phyloP scores from a whole-genome alignment of 2,329 filamentous ascomycete genomes.

The Aaosphaeria pasadenensis region DNA sequence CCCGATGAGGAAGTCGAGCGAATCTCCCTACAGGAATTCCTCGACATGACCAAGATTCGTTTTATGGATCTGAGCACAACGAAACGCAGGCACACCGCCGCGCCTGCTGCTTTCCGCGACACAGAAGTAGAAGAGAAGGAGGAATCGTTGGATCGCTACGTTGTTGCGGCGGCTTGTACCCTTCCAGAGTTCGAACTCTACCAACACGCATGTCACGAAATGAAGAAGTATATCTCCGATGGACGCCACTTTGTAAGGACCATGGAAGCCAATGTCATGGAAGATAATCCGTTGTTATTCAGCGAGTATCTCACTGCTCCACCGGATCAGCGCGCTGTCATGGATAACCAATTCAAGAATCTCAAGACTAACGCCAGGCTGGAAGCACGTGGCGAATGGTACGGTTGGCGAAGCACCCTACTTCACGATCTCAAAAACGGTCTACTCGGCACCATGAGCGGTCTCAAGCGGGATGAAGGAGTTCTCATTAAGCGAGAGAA shows the following conservation, averaged over 20 bases:
- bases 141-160: slow-evolving; percentile 67
- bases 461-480: slow-evolving; percentile 72
- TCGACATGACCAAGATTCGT: slow-evolving; percentile 92
- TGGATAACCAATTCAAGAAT: slow-evolving; percentile 98
- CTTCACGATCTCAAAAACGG: slow-evolving; percentile 79
- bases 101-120: slow-evolving; percentile 33
- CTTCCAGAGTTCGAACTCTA: slow-evolving; percentile 92
- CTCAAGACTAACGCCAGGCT: slow-evolving; percentile 90
- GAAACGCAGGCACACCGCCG: slow-evolving; percentile 80
- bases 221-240: slow-evolving; percentile 95
- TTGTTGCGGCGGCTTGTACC: slow-evolving; percentile 86
- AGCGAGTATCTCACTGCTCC: slow-evolving; percentile 85
- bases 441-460: slow-evolving; percentile 69
- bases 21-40: slow-evolving; percentile 86
- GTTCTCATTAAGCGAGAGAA: slow-evolving; percentile 65
- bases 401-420: slow-evolving; percentile 92
- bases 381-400: slow-evolving; percentile 95
- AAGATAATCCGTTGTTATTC: slow-evolving; percentile 89
- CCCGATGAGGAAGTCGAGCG: slow-evolving; percentile 48
- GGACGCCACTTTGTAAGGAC: slow-evolving; percentile 85
- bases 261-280: slow-evolving; percentile 83
- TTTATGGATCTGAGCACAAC: slow-evolving; percentile 99
- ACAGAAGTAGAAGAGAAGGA: slow-evolving; percentile 44
- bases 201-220: slow-evolving; percentile 89
- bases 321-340: slow-evolving; percentile 76